Conservation (phyloP, 331 rosid genomes). For the Spiraea crenata region DNA sequence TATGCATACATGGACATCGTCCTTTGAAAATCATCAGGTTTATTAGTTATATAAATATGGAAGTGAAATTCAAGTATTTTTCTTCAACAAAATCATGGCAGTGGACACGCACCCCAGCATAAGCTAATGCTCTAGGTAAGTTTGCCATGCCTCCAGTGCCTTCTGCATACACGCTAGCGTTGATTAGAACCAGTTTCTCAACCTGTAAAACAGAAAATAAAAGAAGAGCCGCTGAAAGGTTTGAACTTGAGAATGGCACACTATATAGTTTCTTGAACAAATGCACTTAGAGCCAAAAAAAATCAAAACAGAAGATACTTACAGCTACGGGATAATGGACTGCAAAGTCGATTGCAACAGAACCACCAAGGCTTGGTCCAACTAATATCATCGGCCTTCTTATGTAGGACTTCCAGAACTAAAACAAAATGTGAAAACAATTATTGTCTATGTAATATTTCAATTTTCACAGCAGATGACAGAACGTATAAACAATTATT, state of each 20-base stretch:
- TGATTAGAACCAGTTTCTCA: constrained; percentile 56
- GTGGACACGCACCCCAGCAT: constrained; percentile 45
- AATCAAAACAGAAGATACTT: constrained; percentile 11
- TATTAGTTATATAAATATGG: background rate
- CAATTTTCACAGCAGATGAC: constrained; percentile 3
- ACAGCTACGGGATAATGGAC: constrained; percentile 53
- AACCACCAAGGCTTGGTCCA: constrained; percentile 66
- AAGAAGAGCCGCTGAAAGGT: background rate
- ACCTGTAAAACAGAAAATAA: constrained; percentile 33
- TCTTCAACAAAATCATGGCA: no score
- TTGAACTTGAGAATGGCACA: background rate
- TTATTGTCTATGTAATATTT: background rate
- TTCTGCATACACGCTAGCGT: constrained; percentile 50
- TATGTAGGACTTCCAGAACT: constrained; percentile 57
- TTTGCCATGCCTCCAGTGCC: constrained; percentile 37
- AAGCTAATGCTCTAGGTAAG: constrained; percentile 37
- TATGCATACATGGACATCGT: background rate
- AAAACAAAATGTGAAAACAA: background rate
- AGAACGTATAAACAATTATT: background rate
- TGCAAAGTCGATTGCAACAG: constrained; percentile 60
- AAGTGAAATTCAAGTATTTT: background rate
- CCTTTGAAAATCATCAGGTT: background rate
- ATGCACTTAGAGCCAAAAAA: background rate
- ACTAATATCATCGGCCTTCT: constrained; percentile 53
- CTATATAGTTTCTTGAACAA: background rate